Percentiles rank a stretch among this genome's conserved stretches.
Conservation (phyloP, 371 early-diverging fungal species). For the Thermomucor indicae-seudaticae region DNA sequence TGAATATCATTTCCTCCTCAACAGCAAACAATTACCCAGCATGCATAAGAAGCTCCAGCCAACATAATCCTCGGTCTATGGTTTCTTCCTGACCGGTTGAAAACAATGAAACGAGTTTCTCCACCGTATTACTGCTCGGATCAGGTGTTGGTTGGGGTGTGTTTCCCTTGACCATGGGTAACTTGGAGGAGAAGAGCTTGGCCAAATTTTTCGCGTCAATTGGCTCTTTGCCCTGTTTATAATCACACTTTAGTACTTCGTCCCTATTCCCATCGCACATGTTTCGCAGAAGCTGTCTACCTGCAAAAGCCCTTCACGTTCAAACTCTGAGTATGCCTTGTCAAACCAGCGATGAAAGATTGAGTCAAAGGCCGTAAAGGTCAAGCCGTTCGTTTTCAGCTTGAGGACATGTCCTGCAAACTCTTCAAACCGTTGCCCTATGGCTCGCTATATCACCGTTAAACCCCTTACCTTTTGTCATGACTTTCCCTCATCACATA, state of each 20-base stretch:
- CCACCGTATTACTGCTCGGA: constrained; percentile 1
- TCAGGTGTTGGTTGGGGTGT: neutral
- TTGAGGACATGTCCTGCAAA: constrained; percentile 38
- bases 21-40: constrained; percentile 28
- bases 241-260: too few relatives aligned
- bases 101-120: constrained; percentile 18
- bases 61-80: constrained; percentile 38
- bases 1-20: neutral
- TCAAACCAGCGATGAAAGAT: constrained; percentile 42
- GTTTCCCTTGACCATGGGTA: neutral
- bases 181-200: constrained; percentile 23
- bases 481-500: constrained; percentile 1
- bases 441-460: constrained; percentile 25
- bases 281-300: too few relatives aligned
- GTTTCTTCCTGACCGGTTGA: constrained; percentile 16
- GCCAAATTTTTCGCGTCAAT: constrained; percentile 24
- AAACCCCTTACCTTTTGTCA: neutral
- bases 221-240: constrained; percentile 26
- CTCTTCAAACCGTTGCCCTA: constrained; percentile 32
- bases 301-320: constrained; percentile 21
- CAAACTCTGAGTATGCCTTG: constrained; percentile 25
- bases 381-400: constrained; percentile 32
- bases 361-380: constrained; percentile 34
- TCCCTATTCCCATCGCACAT: too few relatives aligned
- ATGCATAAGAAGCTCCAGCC: constrained; percentile 39